Evolutionary conservation across 805 yeast species (phyloP).

Genomic region (Suhomyces sp.): DNA sequence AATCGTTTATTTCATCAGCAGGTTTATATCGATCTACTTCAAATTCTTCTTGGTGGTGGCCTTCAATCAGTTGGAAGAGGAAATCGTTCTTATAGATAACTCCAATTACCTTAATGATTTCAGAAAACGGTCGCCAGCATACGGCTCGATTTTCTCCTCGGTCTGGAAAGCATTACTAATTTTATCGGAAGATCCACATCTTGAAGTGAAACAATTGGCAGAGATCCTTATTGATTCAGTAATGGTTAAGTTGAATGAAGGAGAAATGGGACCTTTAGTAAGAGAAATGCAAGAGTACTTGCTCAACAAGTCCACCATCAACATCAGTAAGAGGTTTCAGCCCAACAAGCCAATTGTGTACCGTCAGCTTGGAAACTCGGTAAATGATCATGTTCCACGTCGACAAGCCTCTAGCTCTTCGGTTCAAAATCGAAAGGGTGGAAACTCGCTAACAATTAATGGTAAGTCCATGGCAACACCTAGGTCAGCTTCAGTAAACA

Average conservation of each 20-base stretch:
- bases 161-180: slow-evolving; percentile 84
- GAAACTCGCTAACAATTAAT: slow-evolving; percentile 24
- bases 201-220: slow-evolving; percentile 72
- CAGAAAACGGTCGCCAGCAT: slow-evolving; percentile 69
- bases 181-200: slow-evolving; percentile 82
- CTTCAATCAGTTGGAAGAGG: slow-evolving; percentile 79
- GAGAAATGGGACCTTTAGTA: slow-evolving; percentile 64
- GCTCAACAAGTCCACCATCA: slow-evolving; percentile 47
- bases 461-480: slow-evolving; percentile 25
- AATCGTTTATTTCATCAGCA: slow-evolving; percentile 70
- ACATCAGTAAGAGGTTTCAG: slow-evolving; percentile 37
- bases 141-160: slow-evolving; percentile 81
- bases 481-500: slow-evolving; percentile 27
- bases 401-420: slow-evolving; percentile 26
- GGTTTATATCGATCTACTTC: slow-evolving; percentile 64
- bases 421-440: slow-evolving; percentile 18
- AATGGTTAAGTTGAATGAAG: slow-evolving; percentile 57
- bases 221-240: slow-evolving; percentile 73
- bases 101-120: slow-evolving; percentile 61
- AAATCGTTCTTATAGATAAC: slow-evolving; percentile 62
- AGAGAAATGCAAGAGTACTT: slow-evolving; percentile 63
- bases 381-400: slow-evolving; percentile 1
- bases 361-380: slow-evolving; percentile 21
- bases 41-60: slow-evolving; percentile 84
- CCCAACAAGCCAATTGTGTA: slow-evolving; percentile 39